Evolutionary conservation across 164 flowering plant genomes (phyloP).

Genomic region (Akebia trifoliata): DNA sequence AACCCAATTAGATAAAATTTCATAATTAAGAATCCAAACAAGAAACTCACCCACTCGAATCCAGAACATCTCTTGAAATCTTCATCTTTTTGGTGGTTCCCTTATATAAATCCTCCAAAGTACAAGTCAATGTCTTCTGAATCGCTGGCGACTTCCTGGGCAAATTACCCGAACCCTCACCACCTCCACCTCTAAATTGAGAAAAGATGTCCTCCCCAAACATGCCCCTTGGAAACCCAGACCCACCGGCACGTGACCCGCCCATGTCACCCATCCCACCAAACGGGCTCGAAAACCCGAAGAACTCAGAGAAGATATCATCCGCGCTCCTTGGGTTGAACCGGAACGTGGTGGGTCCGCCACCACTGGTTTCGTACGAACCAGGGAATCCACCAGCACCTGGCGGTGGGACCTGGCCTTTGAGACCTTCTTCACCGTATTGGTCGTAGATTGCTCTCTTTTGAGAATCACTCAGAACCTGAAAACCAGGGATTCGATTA

Average conservation of each 20-base stretch:
- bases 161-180: conserved; percentile 34
- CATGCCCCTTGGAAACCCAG: conserved; percentile 43
- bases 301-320: conserved; percentile 84
- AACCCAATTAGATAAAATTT: background rate
- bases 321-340: conserved; percentile 80
- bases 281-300: conserved; percentile 70
- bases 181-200: conserved; percentile 42
- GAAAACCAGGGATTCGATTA: too few relatives aligned
- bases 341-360: conserved; percentile 42
- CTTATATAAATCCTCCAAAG: conserved; percentile 87
- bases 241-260: conserved; percentile 37
- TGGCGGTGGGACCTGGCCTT: conserved; percentile 67
- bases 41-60: conserved; percentile 66
- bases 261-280: conserved; percentile 63
- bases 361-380: conserved; percentile 22
- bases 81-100: conserved; percentile 96
- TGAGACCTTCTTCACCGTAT: conserved; percentile 87
- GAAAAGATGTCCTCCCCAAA: conserved; percentile 62
- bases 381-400: conserved; percentile 48
- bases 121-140: conserved; percentile 64
- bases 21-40: background rate
- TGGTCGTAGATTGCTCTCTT: conserved; percentile 85
- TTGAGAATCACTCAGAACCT: conserved; percentile 91
- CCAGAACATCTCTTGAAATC: conserved; percentile 78
- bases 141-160: conserved; percentile 56